Evolutionary conservation across 306 rosid genomes (phyloP), one percentile per base, ranked within the genome.

Genomic region (Dalbergia cochinchinensis): DNA sequence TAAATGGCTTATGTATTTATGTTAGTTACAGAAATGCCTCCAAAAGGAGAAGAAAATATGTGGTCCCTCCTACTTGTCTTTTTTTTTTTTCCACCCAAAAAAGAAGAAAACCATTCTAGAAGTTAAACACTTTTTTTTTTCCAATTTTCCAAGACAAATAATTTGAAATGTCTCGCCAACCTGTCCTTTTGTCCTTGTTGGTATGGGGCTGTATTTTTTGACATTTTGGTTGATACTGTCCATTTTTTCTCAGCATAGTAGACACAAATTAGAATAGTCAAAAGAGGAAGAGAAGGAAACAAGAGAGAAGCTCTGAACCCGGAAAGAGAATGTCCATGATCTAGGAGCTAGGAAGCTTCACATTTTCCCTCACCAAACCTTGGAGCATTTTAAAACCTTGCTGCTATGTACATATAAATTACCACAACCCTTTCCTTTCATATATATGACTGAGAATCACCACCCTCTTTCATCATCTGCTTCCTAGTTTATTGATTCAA

Each of bases 311-410:
- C 55, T 50, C 1, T 42, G 10, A 31, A 65, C 12, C n/a, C 44
- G 6, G 22, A 12, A 69, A 59, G 58, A 4, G 8, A 78, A 44
- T 57, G 58, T 41, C 51, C 4, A 2, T 18, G 50, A 4, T 8
- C 55, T 9, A 20, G 55, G 16, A 50, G 4, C 3, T 11, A 31
- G 51, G 74, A 65, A 64, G 65, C 39, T 80, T 71, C 78, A 7
- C 37, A 26, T 26, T 63, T 22, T 39, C 67, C 26, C 76, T 15
- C 34, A 33, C 64, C 76, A 34, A 55, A 66, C 54, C 22, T n/a
- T 39, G 1, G 20, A 14, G 31, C 8, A 18, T 16, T 48, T 45
- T 35, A 61, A 51, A 14, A 11, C 5, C 18, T 20, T 34, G 7
- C 53, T 34, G 7, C 53, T 63, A 10, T 22, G 19, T 63, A 13